These are phyloP conservation scores for Bacterosira constricta DNA, from an alignment of 108 stramenopile genomes.

Conservation along the genomic window DNA sequence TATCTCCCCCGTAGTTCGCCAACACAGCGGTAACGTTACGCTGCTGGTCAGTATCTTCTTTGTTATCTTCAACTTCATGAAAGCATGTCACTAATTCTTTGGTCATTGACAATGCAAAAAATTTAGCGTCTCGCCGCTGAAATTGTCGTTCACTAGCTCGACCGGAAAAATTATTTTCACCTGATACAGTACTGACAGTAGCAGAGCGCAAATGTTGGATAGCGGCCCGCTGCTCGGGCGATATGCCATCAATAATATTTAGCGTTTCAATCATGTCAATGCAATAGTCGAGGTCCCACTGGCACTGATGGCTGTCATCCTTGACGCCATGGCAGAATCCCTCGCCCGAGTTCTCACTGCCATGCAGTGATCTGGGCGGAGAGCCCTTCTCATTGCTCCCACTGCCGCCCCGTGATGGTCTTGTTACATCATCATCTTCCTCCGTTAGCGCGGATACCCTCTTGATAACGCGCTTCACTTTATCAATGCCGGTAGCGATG, in stretches of 20 bases:
- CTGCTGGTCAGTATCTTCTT: neutral
- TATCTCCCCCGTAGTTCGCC: neutral
- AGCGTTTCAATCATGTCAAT: neutral
- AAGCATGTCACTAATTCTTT: neutral
- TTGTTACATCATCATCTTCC: too few species aligned
- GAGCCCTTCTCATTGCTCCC: too few species aligned
- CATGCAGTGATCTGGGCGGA: too few species aligned
- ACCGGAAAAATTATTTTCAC: too few species aligned
- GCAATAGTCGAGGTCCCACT: neutral
- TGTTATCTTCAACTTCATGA: neutral
- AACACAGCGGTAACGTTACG: neutral
- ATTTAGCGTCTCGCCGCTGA: neutral
- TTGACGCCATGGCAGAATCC: neutral
- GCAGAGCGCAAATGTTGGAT: neutral
- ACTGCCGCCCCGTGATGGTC: too few species aligned
- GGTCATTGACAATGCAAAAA: neutral
- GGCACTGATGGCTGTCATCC: too few species aligned
- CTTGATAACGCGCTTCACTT: too few species aligned
- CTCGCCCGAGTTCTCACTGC: neutral
- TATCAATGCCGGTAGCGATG: too few species aligned
- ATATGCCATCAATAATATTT: neutral
- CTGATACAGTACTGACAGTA: too few species aligned
- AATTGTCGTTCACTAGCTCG: neutral
- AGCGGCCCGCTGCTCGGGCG: neutral
- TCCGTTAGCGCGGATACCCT: too few species aligned